phyloP scores from a whole-genome alignment of 352 stramenopile species.

The Pythium oligandrum region DNA sequence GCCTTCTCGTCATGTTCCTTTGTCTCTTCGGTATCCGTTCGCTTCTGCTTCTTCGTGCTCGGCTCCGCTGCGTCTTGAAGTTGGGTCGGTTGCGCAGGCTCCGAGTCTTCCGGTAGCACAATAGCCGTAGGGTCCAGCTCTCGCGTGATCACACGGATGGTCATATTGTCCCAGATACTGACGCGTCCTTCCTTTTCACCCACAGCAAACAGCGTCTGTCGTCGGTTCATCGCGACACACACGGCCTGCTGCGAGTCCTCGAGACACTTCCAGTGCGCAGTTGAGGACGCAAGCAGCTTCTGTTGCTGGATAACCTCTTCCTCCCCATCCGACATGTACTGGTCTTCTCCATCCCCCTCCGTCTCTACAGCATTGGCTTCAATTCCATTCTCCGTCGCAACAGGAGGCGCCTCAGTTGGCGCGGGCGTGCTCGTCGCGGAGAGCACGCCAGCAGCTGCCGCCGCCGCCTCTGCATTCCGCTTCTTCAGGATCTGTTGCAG shows the following conservation, averaged over 20 bases:
- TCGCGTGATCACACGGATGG: slow-evolving; percentile 68
- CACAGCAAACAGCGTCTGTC: slow-evolving; percentile 61
- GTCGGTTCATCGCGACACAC: slow-evolving; percentile 61
- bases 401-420: too few relatives aligned
- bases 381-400: background rate
- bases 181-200: slow-evolving; percentile 75
- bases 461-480: slow-evolving; percentile 11
- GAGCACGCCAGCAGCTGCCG: background rate
- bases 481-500: slow-evolving; percentile 26
- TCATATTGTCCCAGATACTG: slow-evolving; percentile 83
- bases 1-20: background rate
- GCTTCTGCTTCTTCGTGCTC: too few relatives aligned
- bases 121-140: slow-evolving; percentile 73
- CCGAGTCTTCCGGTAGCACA: slow-evolving; percentile 13
- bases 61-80: too few relatives aligned
- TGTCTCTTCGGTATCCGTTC: too few relatives aligned
- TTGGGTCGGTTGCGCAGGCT: too few relatives aligned
- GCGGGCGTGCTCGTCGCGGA: background rate
- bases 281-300: slow-evolving; percentile 44
- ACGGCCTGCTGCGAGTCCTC: slow-evolving; percentile 75
- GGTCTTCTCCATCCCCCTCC: slow-evolving; percentile 19
- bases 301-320: slow-evolving; percentile 53
- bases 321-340: slow-evolving; percentile 17
- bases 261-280: slow-evolving; percentile 49
- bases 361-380: background rate